phyloP scores from a whole-genome alignment of 495 filamentous ascomycete genomes.

The Rusavskia elegans region DNA sequence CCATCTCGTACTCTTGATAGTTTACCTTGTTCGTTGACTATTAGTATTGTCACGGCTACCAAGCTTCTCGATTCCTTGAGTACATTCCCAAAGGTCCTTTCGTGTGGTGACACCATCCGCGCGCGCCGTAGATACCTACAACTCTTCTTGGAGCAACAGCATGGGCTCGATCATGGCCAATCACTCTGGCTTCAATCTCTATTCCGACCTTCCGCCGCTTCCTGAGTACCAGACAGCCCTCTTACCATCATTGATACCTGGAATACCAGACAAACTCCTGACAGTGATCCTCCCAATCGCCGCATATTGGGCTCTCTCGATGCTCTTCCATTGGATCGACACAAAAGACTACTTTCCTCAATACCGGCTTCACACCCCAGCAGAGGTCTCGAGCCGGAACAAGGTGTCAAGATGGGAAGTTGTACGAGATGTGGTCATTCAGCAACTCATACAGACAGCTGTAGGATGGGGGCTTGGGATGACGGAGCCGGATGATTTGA shows the following conservation, averaged over 20 bases:
- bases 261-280: conserved; percentile 54
- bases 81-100: too few species aligned
- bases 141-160: background rate
- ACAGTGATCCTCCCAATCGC: conserved; percentile 46
- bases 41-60: too few species aligned
- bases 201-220: conserved; percentile 45
- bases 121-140: too few species aligned
- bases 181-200: conserved; percentile 1
- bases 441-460: conserved; percentile 59
- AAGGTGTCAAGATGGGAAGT: conserved; percentile 56
- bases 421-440: conserved; percentile 58
- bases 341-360: conserved; percentile 57
- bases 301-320: conserved; percentile 62
- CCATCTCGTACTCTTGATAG: too few species aligned
- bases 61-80: too few species aligned
- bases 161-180: conserved; percentile 3
- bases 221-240: conserved; percentile 46
- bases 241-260: conserved; percentile 46
- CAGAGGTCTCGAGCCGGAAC: conserved; percentile 61
- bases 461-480: conserved; percentile 38
- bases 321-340: conserved; percentile 65
- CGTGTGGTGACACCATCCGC: too few species aligned
- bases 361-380: conserved; percentile 68
- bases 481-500: conserved; percentile 42
- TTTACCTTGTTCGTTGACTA: too few species aligned